These are phyloP conservation scores for Trypanosoma mega DNA, from an alignment of 208 protist genomes.

Conservation along the genomic window DNA sequence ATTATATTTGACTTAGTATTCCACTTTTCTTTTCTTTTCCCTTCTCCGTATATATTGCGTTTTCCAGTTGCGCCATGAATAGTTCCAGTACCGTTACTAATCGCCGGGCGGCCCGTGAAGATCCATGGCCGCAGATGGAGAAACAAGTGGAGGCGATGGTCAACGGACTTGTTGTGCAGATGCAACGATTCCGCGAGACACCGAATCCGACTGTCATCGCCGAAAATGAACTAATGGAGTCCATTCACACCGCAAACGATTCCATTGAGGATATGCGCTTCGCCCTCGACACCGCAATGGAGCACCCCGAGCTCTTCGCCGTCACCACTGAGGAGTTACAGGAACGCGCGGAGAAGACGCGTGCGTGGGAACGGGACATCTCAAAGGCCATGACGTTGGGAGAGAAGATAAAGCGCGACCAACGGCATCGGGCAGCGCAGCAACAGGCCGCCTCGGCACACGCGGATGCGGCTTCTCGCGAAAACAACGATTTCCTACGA, in stretches of 20 bases:
- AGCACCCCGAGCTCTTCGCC: conserved; percentile 76
- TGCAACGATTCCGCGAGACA: conserved; percentile 51
- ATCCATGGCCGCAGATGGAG: conserved; percentile 85
- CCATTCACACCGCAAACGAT: conserved; percentile 58
- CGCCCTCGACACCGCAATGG: conserved; percentile 69
- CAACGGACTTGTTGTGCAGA: conserved; percentile 52
- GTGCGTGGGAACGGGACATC: conserved; percentile 74
- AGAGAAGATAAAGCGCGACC: conserved; percentile 43
- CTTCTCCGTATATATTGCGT: conserved; percentile 2
- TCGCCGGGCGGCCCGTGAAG: conserved; percentile 50
- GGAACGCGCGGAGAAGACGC: conserved; percentile 56
- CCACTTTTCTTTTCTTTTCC: neutral
- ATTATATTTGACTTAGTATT: too few relatives aligned
- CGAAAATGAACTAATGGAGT: conserved; percentile 69
- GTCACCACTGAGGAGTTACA: conserved; percentile 76
- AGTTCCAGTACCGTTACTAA: too few relatives aligned
- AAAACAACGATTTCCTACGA: conserved; percentile 66
- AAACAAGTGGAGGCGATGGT: conserved; percentile 71
- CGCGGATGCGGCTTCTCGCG: conserved; percentile 22
- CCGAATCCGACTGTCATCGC: conserved; percentile 57
- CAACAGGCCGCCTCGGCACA: conserved; percentile 25
- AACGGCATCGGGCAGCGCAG: conserved; percentile 36
- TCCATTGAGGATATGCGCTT: conserved; percentile 79
- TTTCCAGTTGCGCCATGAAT: too few relatives aligned
- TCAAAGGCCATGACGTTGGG: conserved; percentile 57